Percentiles rank a stretch among this genome's conserved stretches.
phyloP scores from a whole-genome alignment of 179 eudicot genomes.

The Beta macrorhiza region DNA sequence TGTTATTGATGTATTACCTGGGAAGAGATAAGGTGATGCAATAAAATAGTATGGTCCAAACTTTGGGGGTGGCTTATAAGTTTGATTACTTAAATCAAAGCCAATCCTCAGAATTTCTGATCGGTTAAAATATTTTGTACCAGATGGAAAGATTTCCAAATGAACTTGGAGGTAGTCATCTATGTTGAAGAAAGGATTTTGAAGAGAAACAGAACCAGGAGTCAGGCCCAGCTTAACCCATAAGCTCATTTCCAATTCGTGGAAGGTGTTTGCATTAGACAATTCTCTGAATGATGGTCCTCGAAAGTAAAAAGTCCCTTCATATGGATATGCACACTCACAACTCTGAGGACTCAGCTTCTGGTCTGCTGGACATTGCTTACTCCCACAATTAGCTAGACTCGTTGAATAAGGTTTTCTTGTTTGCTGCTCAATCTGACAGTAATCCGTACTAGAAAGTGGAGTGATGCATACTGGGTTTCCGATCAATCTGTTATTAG shows the following conservation, averaged over 20 bases:
- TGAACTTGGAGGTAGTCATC: slow-evolving; percentile 75
- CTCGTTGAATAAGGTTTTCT: slow-evolving; percentile 71
- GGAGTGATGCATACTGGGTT: slow-evolving; percentile 68
- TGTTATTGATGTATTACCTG: slow-evolving; percentile 44
- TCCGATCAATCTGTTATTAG: slow-evolving; percentile 56
- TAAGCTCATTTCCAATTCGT: slow-evolving; percentile 62
- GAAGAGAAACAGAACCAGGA: slow-evolving; percentile 84
- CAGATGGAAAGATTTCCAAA: slow-evolving; percentile 61
- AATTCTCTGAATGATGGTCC: slow-evolving; percentile 76
- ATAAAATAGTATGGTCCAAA: slow-evolving; percentile 87
- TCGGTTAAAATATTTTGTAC: slow-evolving; percentile 51
- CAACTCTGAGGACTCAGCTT: slow-evolving; percentile 84
- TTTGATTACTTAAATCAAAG: slow-evolving; percentile 67
- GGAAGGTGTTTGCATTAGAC: slow-evolving; percentile 57
- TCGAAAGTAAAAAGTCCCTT: slow-evolving; percentile 72
- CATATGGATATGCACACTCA: slow-evolving; percentile 75
- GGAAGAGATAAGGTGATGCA: slow-evolving; percentile 61
- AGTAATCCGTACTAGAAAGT: slow-evolving; percentile 46
- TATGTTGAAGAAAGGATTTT: slow-evolving; percentile 60
- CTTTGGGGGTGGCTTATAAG: slow-evolving; percentile 67
- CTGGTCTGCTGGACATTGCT: slow-evolving; percentile 52
- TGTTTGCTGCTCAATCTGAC: slow-evolving; percentile 50
- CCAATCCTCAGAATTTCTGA: slow-evolving; percentile 67
- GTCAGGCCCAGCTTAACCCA: slow-evolving; percentile 61
- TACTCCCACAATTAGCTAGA: slow-evolving; percentile 58